A percentile compares a stretch with the other conserved stretches of the same genome.
Conservation (phyloP, 805 yeast genomes). For the Hanseniaspora vineae region DNA sequence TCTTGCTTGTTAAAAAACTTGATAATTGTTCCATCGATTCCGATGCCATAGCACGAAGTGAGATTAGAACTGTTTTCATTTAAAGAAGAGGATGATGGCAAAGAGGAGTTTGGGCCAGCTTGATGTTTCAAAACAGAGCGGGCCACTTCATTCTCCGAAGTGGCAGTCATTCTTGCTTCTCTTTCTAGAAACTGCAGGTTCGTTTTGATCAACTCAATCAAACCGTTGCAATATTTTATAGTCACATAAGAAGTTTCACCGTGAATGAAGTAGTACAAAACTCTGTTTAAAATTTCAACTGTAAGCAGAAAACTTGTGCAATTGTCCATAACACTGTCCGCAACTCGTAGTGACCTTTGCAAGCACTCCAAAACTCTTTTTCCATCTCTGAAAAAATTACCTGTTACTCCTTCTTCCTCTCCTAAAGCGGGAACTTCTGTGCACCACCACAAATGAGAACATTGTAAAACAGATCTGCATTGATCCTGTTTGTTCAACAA, state of each 20-base stretch:
- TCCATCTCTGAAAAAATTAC: conserved; percentile 31
- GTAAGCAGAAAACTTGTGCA: conserved; percentile 58
- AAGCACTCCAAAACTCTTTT: conserved; percentile 84
- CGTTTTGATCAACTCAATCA: conserved; percentile 68
- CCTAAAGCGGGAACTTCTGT: conserved; percentile 41
- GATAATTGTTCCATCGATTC: conserved; percentile 16
- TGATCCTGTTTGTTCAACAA: conserved; percentile 87
- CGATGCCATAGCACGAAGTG: conserved; percentile 9
- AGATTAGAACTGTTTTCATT: background rate
- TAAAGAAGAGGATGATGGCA: no score
- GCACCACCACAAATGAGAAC: conserved; percentile 93
- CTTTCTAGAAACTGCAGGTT: conserved; percentile 31
- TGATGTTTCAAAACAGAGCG: background rate
- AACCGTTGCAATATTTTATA: conserved; percentile 66
- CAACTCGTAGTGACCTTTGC: conserved; percentile 76
- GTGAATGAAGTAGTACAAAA: conserved; percentile 73
- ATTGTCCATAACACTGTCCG: conserved; percentile 84
- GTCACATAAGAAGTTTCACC: conserved; percentile 58
- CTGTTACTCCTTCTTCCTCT: conserved; percentile 32
- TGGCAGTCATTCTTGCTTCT: conserved; percentile 22
- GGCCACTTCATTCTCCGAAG: conserved; percentile 4
- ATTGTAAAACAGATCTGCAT: conserved; percentile 72
- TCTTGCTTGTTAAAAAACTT: background rate
- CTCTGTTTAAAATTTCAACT: conserved; percentile 79
- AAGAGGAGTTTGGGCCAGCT: no score